Base-by-base conservation (phyloP, 1,284 basidiomycete species). In the Gomphus bonarii region DNA sequence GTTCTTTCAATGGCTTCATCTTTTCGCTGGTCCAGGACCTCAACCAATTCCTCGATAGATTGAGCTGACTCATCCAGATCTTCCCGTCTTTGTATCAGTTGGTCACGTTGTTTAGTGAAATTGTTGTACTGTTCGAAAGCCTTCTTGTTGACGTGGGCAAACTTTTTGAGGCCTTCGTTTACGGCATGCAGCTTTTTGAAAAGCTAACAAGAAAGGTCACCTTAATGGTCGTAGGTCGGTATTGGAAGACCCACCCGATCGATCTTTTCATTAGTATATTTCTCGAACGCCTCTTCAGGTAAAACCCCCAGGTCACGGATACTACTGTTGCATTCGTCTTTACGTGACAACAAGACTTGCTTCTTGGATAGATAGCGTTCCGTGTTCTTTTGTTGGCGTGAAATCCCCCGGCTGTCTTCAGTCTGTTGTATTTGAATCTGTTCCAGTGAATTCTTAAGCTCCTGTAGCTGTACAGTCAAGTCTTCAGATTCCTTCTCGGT, bases 61-160 rank as follows among this genome's bases (percentile, higher is more conserved):
- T 80, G 68, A 0, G 91, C 92, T 1, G 91, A 94, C 63, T 83
- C 85, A 62, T 97, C 93, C 30, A 98, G 79, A 68, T 98, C 97
- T 62, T 89, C 85, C 18, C 92, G 82, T 5, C 97, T 85, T 63
- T 86, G 78, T 35, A 91, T 70, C 7, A 98, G 80, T 63, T 95
- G 88, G 67, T 98, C 95, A 2, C 95, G 85, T 70, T 99, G 95
- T 68, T 95, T 97, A 10, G 95, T 97, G 70, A 99, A 99, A 68
- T 91, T 95, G 70, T 82, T 91, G 75, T 97, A 98, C 70, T 98
- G 94, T 70, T 99, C 97, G 66, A 97, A 95, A 1, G 95, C 97
- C 70, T 98, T 98, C 76, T 99, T 99, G 78, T 99, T 99, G 63
- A 99, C 95, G 67, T 98, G 95, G 0, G 92, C 88, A 65, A 94